Percentiles rank a stretch among this genome's conserved stretches.
Evolutionary conservation across 1,139 yeast genomes (phyloP).

Genomic region (Hanseniaspora uvarum): DNA sequence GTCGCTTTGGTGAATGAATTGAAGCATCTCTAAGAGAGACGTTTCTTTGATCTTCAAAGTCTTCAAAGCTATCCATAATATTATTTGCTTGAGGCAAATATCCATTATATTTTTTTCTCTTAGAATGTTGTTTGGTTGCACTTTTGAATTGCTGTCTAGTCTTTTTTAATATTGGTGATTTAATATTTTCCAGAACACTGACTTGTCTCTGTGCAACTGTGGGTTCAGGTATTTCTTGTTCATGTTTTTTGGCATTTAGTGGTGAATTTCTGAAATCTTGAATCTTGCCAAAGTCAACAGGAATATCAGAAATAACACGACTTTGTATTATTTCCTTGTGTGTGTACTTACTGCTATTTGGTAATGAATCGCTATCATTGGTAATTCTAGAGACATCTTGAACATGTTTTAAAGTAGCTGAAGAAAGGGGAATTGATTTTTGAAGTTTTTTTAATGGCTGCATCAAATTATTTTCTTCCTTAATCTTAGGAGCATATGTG

Average conservation of each 20-base stretch:
- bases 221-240: not conserved
- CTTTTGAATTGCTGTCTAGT: not conserved
- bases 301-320: constrained; percentile 5
- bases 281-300: constrained; percentile 15
- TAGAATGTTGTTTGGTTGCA: not conserved
- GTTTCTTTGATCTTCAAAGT: not conserved
- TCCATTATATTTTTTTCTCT: not conserved
- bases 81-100: constrained; percentile 5
- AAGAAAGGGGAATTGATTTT: not conserved
- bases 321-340: not conserved
- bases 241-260: not conserved
- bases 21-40: constrained; percentile 10
- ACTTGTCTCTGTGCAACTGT: not conserved
- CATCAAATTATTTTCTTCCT: not conserved
- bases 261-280: not conserved
- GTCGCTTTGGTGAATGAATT: constrained; percentile 10
- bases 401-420: constrained; percentile 7
- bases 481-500: constrained; percentile 1
- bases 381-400: constrained; percentile 1
- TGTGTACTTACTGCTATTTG: not conserved
- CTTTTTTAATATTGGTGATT: constrained; percentile 7
- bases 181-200: not conserved
- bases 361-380: not conserved
- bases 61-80: constrained; percentile 4
- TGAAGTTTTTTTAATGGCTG: not conserved